phyloP scores from a whole-genome alignment of 2,329 filamentous ascomycete species.

The Trichoderma sp. region DNA sequence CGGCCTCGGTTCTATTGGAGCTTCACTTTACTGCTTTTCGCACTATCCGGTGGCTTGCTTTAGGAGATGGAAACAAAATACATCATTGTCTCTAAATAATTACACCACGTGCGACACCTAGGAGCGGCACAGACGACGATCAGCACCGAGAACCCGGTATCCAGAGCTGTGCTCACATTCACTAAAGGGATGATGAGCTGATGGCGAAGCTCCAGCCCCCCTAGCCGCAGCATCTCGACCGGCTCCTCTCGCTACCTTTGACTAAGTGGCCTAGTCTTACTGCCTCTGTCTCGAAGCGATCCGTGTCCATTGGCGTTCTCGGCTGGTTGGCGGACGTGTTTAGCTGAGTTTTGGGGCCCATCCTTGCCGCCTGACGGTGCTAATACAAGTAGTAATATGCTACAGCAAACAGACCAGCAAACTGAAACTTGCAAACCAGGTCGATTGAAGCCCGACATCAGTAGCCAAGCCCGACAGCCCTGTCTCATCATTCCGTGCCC shows the following conservation, averaged over 20 bases:
- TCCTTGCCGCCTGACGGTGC: not conserved
- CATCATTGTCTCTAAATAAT: conserved; percentile 7
- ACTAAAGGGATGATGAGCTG: not conserved
- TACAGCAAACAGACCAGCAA: not conserved
- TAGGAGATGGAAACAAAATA: not conserved
- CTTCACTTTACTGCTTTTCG: not conserved
- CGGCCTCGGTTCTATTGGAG: not conserved
- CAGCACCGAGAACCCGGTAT: conserved; percentile 10
- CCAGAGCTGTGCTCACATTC: not conserved
- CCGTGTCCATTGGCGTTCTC: not conserved
- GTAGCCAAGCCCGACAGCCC: not conserved
- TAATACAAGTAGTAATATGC: not conserved
- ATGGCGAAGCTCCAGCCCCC: not conserved
- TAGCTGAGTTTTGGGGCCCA: not conserved
- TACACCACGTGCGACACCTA: not conserved
- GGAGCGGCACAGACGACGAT: not conserved
- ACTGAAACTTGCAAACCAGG: not conserved
- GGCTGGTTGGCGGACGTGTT: not conserved
- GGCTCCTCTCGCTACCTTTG: not conserved
- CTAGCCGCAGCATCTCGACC: not conserved
- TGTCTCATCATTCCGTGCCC: not conserved
- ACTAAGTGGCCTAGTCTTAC: not conserved
- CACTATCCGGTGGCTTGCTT: not conserved
- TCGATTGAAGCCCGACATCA: not conserved
- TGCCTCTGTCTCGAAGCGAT: not conserved